Evolutionary conservation across 2,329 filamentous ascomycete genomes (phyloP), one percentile per base, ranked within the genome.

Genomic region (Macrophomina tecta): DNA sequence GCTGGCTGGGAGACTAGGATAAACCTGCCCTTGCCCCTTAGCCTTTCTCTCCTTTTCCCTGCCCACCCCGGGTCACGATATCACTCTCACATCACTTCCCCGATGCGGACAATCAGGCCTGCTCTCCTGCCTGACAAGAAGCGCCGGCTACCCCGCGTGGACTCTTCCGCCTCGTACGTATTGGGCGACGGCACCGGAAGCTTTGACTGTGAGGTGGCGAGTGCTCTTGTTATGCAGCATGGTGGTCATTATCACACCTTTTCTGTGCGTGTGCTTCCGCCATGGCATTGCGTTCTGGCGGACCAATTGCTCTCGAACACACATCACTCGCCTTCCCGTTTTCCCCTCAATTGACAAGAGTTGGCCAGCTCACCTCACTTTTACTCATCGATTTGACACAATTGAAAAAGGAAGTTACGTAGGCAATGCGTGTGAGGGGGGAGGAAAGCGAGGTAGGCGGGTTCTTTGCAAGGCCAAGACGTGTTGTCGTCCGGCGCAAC

Each of bases 61-160:
- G 18, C 18, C 18, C 18, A 18, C 56, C 42, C 40, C 42, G 38
- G 72, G 73, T 76, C 74, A 76, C 74, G 72, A 73, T 51, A 67
- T 65, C 58, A 73, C 74, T n/a, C 49, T 51, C 73, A 73, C 73
- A 12, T n/a, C 23, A 40, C 61, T 30, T 42, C 51, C 63, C 63
- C 48, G 52, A 62, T 56, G 38, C 56, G 65, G 65, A 67, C 38
- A 69, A 71, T 72, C 71, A 73, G 69, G 73, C 66, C 67, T 70
- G 11, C 36, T 30, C 38, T 58, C 12, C 70, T 68, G 69, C 73
- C 72, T 72, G 71, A 74, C 71, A 69, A 71, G 67, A 68, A 65
- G 74, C 69, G 77, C 77, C 76, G 76, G 76, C 77, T 72, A 74
- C 70, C 70, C 73, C 74, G 70, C 71, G 72, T 64, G 68, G 64